phyloP scores from a whole-genome alignment of 305 asterid genomes.

The Fraxinus greggii region DNA sequence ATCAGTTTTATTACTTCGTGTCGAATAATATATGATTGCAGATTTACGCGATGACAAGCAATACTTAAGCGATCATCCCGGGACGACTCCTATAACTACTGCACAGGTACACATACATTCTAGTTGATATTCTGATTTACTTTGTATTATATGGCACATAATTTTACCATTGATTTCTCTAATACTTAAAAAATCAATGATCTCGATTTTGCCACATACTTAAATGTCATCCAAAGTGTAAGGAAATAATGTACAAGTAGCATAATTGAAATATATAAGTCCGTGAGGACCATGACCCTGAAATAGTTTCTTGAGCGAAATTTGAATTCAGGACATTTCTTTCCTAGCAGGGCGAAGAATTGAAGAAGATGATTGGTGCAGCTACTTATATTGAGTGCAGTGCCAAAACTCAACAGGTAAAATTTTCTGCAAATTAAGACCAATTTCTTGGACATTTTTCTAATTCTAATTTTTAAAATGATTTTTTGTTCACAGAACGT shows the following conservation, averaged over 20 bases:
- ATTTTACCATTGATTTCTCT: too few species aligned
- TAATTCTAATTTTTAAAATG: background rate
- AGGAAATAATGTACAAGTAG: too few species aligned
- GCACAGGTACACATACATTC: conserved; percentile 46
- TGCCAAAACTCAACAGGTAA: conserved; percentile 88
- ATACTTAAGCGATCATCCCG: conserved; percentile 67
- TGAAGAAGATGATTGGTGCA: conserved; percentile 76
- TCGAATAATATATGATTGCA: conserved; percentile 22
- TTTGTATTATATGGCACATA: too few species aligned
- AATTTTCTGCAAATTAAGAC: background rate
- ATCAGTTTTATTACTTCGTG: background rate
- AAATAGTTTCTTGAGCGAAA: background rate
- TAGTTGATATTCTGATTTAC: too few species aligned
- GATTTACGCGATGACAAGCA: conserved; percentile 81
- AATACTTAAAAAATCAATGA: too few species aligned
- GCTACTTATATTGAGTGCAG: conserved; percentile 83
- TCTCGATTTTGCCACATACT: too few species aligned
- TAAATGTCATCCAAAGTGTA: too few species aligned
- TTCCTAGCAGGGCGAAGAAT: conserved; percentile 65
- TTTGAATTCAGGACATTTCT: background rate
- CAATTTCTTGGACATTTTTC: background rate
- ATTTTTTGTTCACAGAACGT: conserved; percentile 50
- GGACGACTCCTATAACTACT: conserved; percentile 59
- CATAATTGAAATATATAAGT: background rate
- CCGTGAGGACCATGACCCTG: background rate